Base-by-base conservation (phyloP, 2,329 filamentous ascomycete species). In the Trichophyton equinum region DNA sequence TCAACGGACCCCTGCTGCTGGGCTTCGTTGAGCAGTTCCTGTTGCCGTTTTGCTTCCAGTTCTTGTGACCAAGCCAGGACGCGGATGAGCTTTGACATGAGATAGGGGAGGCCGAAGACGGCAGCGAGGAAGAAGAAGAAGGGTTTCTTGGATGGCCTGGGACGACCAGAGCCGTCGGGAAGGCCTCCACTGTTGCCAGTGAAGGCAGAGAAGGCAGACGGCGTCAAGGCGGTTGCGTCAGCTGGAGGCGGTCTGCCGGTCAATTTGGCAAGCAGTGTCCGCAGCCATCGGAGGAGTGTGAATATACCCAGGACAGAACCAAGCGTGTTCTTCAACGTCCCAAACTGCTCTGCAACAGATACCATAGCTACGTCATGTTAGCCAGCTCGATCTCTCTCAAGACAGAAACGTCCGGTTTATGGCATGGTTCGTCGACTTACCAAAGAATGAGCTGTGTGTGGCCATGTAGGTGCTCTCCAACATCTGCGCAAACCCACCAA, bases 401-500 rank as follows among this genome's bases (percentile, higher is more conserved):
- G 15, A 15, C 22, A 30, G n/a, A 46, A 15, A 20, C 4, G 3
- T 46, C 15, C 15, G 1, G 2, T 27, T 9, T 53, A 4, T 27
- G n/a, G 58, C 13, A n/a, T 20, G n/a, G 1, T 22, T 9, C 1
- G 3, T 57, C 9, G 4, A 76, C 87, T 69, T 82, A 96, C 91
- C 91, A 70, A 97, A 99, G 75, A 99, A 99, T 60, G 90, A 96
- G 4, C 91, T 96, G 75, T 99, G 94, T 0, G 94, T 99, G 33
- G 95, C 94, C 95, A 99, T 99, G 70, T 96, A 99, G 9, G 94
- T 97, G 78, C 94, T 97, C 77, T 99, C 94, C 30, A 99, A 81
- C 94, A 99, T 99, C 78, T 99, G 94, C 11, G 95, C 90, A 72
- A 99, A 97, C 0, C 95, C 94, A 20, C 91, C 91, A 78, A 99